Base-by-base conservation (phyloP, 2,329 filamentous ascomycete species). In the Coniochaeta sp. region DNA sequence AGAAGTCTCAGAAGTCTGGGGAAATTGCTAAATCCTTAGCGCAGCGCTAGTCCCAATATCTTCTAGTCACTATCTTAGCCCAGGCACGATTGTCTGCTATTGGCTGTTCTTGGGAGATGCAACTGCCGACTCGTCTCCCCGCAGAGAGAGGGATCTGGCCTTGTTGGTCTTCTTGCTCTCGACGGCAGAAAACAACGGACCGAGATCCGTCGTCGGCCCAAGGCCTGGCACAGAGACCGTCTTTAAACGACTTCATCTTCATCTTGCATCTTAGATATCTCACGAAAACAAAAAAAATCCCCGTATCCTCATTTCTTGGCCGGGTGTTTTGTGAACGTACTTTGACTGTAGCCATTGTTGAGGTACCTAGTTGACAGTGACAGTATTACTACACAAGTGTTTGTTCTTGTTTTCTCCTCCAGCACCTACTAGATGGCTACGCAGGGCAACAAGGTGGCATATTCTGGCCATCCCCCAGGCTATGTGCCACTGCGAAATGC, bases 401-500 rank as follows among this genome's bases (percentile, higher is more conserved):
- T n/a, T n/a, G n/a, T n/a, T n/a, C n/a, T n/a, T n/a, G n/a, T 33
- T 33, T 6, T 44, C 19, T n/a, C 19, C n/a, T 44, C 43, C 43
- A 19, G n/a, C 43, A 5, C 17, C 14, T 6, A 47, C 14, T 9
- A 26, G 24, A 52, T 52, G 47, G 47, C 22, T 26, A 17, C 47
- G 8, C 47, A 52, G 12, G 16, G 47, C 24, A 17, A 24, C 47
- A 52, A 52, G 47, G 1, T 34, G 54, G 54, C 54, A 24, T 66
- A 67, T 38, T 60, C 65, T 11, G 68, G 67, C 38, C 58, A 61
- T n/a, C 62, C 65, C 1, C 62, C 67, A 1, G 63, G 65, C 34
- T 59, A 63, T 26, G 58, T 70, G n/a, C 68, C 70, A 16, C 58
- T 61, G 4, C 50, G 52, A 19, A 75, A 73, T 52, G 61, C 69